Percentiles rank a stretch among this genome's conserved stretches.
Evolutionary conservation across 306 rosid species (phyloP).

Genomic region (Psophocarpus tetragonolobus): DNA sequence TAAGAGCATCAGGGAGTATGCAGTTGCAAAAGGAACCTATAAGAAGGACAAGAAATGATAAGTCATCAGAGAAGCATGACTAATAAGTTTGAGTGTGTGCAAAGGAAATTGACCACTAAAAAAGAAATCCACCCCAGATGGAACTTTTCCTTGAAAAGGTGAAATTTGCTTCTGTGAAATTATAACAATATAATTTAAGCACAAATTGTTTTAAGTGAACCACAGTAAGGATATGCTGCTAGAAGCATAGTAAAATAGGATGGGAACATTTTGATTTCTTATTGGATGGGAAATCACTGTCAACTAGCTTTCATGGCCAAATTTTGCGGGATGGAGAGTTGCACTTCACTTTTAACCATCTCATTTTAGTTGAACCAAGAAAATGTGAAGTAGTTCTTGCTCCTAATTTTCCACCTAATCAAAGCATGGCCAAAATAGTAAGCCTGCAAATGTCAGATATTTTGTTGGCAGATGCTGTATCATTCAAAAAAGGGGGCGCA

Average conservation of each 20-base stretch:
- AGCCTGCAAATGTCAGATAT: constrained; percentile 4
- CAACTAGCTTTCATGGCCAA: not conserved
- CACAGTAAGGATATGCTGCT: not conserved
- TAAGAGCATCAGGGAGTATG: constrained; percentile 84
- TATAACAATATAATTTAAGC: not conserved
- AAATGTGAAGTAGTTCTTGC: not conserved
- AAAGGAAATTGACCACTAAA: not conserved
- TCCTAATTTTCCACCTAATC: not conserved
- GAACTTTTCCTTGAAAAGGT: not conserved
- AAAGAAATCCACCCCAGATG: not conserved
- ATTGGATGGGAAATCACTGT: not conserved
- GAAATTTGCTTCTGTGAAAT: not conserved
- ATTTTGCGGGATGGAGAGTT: not conserved
- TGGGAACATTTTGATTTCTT: not conserved
- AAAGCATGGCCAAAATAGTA: not conserved
- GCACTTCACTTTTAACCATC: not conserved
- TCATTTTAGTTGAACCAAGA: not conserved
- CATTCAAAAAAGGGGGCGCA: not conserved
- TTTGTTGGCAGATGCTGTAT: not conserved
- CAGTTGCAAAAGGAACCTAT: constrained; percentile 86
- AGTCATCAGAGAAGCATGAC: not conserved
- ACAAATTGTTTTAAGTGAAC: not conserved
- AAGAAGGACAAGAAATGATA: constrained; percentile 27
- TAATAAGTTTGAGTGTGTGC: not conserved
- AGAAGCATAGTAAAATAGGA: not conserved